Evolutionary conservation across 129 eudicot species (phyloP), one percentile per base, ranked within the genome.

Genomic region (Daucus carota): DNA sequence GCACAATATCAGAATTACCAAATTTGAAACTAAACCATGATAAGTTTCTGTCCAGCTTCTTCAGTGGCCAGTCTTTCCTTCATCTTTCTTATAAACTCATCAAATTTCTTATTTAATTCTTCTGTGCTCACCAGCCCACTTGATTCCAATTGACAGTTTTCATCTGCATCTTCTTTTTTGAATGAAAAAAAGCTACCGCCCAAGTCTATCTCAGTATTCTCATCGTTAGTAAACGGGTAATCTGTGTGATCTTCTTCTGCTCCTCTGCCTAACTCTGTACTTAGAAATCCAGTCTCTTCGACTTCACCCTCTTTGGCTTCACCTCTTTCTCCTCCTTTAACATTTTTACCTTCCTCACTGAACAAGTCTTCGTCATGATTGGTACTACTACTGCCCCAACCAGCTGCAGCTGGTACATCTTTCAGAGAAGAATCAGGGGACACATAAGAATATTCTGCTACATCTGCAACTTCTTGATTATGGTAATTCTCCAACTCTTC

Each of bases 41-140:
- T 76, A 6, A 81, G 76, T 54, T 75, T 79, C n/a, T 75, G 83
- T 71, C 33, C 78, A 75, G 82, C 75, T 74, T 31, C 65, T 57
- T 85, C 71, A 48, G 74, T 62, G 52, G 78, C 82, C 28, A 85
- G 38, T 60, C 77, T 85, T 73, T 85, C 86, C 65, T 79, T 85
- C 86, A 79, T 85, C 84, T 32, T 85, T 75, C 81, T 79, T 45
- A 85, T 85, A 80, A 85, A 85, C 24, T 85, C 88, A 40, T 85
- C 88, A 76, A 81, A 85, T 67, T 73, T 82, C 78, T 74, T 75
- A 70, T 85, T 85, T 67, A 85, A 57, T 62, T 85, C 88, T 69
- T 81, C 85, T 26, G 82, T 70, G 62, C 85, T 85, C 81, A 84
- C 33, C 72, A 24, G 32, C 46, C 48, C 79, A 14, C 48, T 78